phyloP scores from a whole-genome alignment of 805 yeast species.

The Metschnikowia lochheadii region DNA sequence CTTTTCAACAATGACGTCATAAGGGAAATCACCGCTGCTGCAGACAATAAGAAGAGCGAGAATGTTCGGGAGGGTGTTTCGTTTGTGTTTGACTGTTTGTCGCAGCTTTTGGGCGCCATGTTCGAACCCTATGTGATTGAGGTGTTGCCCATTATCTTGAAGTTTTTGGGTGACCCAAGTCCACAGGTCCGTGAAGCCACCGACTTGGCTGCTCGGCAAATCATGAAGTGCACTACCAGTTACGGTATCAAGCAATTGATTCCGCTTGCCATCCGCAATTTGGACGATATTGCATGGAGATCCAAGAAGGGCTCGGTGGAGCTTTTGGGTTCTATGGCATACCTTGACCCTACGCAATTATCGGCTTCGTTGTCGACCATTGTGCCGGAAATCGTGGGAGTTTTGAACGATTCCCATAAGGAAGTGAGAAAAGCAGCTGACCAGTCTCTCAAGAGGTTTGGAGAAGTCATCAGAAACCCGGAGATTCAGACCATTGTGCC shows the following conservation, averaged over 20 bases:
- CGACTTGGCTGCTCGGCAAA: slow-evolving; percentile 75
- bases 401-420: slow-evolving; percentile 89
- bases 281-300: slow-evolving; percentile 93
- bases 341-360: slow-evolving; percentile 88
- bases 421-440: slow-evolving; percentile 97
- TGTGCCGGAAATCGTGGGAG: slow-evolving; percentile 95
- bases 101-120: slow-evolving; percentile 65
- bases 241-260: slow-evolving; percentile 88
- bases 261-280: slow-evolving; percentile 81
- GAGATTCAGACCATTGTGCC: slow-evolving; percentile 94
- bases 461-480: slow-evolving; percentile 96
- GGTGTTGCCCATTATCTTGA: slow-evolving; percentile 73
- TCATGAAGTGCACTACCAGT: slow-evolving; percentile 89
- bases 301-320: slow-evolving; percentile 96
- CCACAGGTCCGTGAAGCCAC: slow-evolving; percentile 89
- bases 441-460: slow-evolving; percentile 80
- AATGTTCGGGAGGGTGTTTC: slow-evolving; percentile 83
- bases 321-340: slow-evolving; percentile 95
- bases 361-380: slow-evolving; percentile 84
- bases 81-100: slow-evolving; percentile 78
- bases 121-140: slow-evolving; percentile 96
- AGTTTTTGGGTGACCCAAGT: slow-evolving; percentile 77
- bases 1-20: slow-evolving; percentile 74
- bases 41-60: slow-evolving; percentile 79
- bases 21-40: slow-evolving; percentile 70